phyloP scores from a whole-genome alignment of 2,329 filamentous ascomycete species.

The Aspergillus fijiensis region DNA sequence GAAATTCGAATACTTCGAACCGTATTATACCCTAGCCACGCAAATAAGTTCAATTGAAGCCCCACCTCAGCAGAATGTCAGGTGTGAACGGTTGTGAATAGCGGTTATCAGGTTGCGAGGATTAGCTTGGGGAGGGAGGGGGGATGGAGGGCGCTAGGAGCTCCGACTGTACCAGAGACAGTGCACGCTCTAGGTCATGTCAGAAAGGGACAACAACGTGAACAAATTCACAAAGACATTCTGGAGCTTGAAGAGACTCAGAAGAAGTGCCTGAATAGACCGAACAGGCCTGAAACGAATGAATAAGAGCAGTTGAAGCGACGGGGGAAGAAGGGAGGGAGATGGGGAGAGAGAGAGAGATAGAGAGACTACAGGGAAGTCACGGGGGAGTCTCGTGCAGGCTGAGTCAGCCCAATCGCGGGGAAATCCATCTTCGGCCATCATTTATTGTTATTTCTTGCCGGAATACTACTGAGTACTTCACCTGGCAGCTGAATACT shows the following conservation, averaged over 20 bases:
- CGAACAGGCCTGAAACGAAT: constrained; percentile 9
- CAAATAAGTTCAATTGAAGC: not conserved
- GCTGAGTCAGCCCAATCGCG: constrained; percentile 21
- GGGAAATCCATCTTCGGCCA: constrained; percentile 6
- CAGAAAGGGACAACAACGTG: constrained; percentile 34
- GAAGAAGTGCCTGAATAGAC: not conserved
- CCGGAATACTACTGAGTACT: constrained; percentile 12
- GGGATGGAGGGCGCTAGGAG: constrained; percentile 14
- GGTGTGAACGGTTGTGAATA: not conserved
- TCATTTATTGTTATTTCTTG: not conserved
- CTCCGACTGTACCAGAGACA: constrained; percentile 44
- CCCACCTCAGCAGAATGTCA: not conserved
- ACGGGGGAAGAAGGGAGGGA: constrained; percentile 1
- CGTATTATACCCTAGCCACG: not conserved
- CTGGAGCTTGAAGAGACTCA: constrained; percentile 13
- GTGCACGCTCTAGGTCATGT: constrained; percentile 48
- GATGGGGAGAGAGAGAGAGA: not conserved
- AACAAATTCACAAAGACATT: constrained; percentile 21
- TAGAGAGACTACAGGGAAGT: not conserved
- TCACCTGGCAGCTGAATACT: not conserved
- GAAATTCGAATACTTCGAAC: not conserved
- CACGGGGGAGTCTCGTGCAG: constrained; percentile 11
- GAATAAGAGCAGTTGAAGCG: not conserved
- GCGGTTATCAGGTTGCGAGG: not conserved
- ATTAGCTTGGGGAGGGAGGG: constrained; percentile 3